Conservation (phyloP, 2,329 filamentous ascomycete genomes). For the Aspergillus glaucus region DNA sequence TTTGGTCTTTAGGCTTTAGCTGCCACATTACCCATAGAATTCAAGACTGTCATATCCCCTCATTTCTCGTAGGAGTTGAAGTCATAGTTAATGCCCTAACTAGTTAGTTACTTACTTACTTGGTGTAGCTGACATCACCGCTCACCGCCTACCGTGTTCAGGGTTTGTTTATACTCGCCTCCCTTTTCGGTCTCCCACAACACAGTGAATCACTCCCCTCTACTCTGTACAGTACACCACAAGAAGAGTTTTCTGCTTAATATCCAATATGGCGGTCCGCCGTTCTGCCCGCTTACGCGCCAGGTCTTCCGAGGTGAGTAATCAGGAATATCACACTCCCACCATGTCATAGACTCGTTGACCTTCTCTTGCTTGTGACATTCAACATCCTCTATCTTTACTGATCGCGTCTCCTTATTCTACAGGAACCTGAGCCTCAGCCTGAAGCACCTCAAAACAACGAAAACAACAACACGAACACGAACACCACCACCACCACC, state of each 20-base stretch:
- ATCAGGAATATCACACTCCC: slow-evolving; percentile 1
- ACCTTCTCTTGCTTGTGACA: slow-evolving; percentile 1
- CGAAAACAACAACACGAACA: slow-evolving; percentile 2
- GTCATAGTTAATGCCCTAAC: neutral
- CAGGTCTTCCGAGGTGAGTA: slow-evolving; percentile 28
- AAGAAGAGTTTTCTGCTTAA: slow-evolving; percentile 1
- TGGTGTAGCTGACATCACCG: neutral
- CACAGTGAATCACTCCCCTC: neutral
- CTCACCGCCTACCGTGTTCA: slow-evolving; percentile 1
- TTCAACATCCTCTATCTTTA: neutral
- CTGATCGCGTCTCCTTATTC: neutral
- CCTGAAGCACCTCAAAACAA: slow-evolving; percentile 11
- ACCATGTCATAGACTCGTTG: neutral
- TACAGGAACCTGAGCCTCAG: slow-evolving; percentile 16
- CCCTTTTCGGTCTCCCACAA: neutral
- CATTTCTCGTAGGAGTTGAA: neutral
- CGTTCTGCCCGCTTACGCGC: slow-evolving; percentile 37
- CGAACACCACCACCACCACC: slow-evolving; percentile 1
- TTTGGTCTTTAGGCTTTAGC: slow-evolving; percentile 41
- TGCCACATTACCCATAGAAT: neutral
- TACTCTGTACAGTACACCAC: neutral
- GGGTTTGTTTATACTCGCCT: slow-evolving; percentile 1
- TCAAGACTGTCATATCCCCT: neutral
- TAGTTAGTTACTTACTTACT: no score
- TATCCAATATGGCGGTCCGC: slow-evolving; percentile 30